Evolutionary conservation across 169 alveolate genomes (phyloP).

Genomic region (Perkinsus chesapeaki): DNA sequence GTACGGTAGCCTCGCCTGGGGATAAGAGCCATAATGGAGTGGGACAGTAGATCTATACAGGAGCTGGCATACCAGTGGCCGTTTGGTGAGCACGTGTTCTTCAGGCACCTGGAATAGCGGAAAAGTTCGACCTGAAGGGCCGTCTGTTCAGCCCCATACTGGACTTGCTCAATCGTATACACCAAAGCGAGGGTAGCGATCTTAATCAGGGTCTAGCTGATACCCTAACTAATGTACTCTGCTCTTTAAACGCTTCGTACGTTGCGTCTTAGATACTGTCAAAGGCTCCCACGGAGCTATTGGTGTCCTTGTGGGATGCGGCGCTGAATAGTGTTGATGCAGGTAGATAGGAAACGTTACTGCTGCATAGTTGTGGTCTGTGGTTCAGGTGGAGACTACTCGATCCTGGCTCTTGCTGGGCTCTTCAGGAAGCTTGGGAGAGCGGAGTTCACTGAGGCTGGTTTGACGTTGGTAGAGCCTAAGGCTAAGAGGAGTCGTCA

Average conservation of each 20-base stretch:
- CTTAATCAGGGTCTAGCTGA: neutral
- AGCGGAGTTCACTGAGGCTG: neutral
- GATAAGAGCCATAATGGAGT: no score
- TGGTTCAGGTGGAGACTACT: neutral
- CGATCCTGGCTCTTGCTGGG: neutral
- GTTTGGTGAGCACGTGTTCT: no score
- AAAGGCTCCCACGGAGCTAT: neutral
- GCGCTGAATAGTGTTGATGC: neutral
- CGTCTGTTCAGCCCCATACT: neutral
- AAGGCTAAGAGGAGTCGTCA: neutral
- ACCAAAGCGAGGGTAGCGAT: neutral
- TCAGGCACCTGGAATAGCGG: neutral
- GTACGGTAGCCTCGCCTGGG: no score
- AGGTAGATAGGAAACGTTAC: neutral
- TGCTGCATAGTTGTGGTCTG: neutral
- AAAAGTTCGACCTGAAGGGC: neutral
- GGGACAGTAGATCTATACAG: no score
- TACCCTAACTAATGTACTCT: neutral
- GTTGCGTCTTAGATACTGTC: neutral
- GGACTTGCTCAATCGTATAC: neutral
- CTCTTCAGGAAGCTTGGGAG: neutral
- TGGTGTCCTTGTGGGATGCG: neutral
- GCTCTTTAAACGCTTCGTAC: neutral
- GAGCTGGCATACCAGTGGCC: no score
- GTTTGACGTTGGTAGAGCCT: neutral